phyloP scores from a whole-genome alignment of 805 yeast species.

The Wickerhamiella azymoides region DNA sequence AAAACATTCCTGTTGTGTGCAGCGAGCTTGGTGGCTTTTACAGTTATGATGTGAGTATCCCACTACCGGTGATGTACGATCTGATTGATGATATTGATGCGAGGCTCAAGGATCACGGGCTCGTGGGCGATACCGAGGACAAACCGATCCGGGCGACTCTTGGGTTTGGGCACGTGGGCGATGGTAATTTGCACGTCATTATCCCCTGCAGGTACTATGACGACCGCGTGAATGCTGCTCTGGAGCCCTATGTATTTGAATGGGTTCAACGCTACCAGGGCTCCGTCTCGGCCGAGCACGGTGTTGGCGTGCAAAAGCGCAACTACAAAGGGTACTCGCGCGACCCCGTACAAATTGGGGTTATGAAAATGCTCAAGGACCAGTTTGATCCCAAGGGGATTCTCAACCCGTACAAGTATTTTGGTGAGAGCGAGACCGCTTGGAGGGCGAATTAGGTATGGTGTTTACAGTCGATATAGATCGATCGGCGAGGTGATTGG shows the following conservation, averaged over 20 bases:
- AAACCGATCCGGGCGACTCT: conserved; percentile 71
- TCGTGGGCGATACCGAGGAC: conserved; percentile 7
- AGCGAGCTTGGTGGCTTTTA: conserved; percentile 7
- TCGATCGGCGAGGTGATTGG: too few relatives aligned
- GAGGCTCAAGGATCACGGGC: not conserved
- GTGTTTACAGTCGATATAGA: too few relatives aligned
- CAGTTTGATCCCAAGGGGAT: conserved; percentile 83
- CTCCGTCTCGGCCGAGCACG: conserved; percentile 91
- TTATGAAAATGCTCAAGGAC: conserved; percentile 66
- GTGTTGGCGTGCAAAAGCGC: conserved; percentile 88
- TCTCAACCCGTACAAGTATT: conserved; percentile 82
- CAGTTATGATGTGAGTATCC: conserved; percentile 11
- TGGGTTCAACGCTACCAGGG: conserved; percentile 54
- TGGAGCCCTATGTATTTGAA: conserved; percentile 89
- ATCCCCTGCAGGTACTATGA: conserved; percentile 74
- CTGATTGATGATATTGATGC: conserved; percentile 7
- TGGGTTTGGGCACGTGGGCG: conserved; percentile 95
- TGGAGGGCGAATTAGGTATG: not conserved
- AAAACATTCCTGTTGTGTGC: conserved; percentile 6
- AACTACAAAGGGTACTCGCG: conserved; percentile 74
- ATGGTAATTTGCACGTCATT: conserved; percentile 84
- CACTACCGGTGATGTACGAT: conserved; percentile 10
- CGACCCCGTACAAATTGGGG: conserved; percentile 47
- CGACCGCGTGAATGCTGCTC: conserved; percentile 56
- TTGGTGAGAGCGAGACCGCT: conserved; percentile 26